phyloP scores from a whole-genome alignment of 306 rosid species.

The Quercus suber region DNA sequence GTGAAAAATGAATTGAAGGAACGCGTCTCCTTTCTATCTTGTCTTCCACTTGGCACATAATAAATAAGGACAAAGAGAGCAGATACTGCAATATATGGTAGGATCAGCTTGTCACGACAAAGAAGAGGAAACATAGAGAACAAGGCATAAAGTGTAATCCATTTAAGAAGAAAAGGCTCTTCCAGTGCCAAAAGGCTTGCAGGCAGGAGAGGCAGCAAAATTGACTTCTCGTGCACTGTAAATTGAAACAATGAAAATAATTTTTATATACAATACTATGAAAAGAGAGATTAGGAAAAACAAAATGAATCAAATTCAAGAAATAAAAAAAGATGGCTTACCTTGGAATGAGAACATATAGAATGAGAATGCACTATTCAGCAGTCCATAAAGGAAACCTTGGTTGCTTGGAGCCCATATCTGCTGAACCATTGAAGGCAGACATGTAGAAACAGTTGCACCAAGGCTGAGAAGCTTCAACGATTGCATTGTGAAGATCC shows the following conservation, averaged over 20 bases:
- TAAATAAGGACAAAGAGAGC: conserved; percentile 51
- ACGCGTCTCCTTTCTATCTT: conserved; percentile 20
- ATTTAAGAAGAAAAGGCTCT: conserved; percentile 59
- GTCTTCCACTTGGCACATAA: conserved; percentile 31
- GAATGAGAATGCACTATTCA: conserved; percentile 79
- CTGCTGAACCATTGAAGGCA: conserved; percentile 92
- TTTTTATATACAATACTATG: neutral
- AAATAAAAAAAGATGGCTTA: conserved; percentile 14
- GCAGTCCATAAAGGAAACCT: conserved; percentile 82
- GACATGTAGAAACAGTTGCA: conserved; percentile 64
- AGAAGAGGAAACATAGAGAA: conserved; percentile 89
- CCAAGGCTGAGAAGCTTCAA: conserved; percentile 66
- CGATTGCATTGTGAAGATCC: conserved; percentile 55
- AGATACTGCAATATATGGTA: conserved; percentile 58
- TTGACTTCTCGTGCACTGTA: conserved; percentile 94
- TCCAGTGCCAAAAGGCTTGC: conserved; percentile 76
- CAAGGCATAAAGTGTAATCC: conserved; percentile 60
- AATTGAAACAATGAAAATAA: conserved; percentile 4
- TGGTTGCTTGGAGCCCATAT: conserved; percentile 63
- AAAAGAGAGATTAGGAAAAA: neutral
- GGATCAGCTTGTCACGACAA: conserved; percentile 56
- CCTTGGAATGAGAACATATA: conserved; percentile 96
- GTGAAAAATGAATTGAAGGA: conserved; percentile 27
- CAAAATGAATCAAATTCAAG: neutral
- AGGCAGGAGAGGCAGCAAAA: conserved; percentile 86